A percentile compares a stretch with the other conserved stretches of the same genome.
Evolutionary conservation across 2,329 filamentous ascomycete genomes (phyloP).

Genomic region (Leptographium galeiforme): DNA sequence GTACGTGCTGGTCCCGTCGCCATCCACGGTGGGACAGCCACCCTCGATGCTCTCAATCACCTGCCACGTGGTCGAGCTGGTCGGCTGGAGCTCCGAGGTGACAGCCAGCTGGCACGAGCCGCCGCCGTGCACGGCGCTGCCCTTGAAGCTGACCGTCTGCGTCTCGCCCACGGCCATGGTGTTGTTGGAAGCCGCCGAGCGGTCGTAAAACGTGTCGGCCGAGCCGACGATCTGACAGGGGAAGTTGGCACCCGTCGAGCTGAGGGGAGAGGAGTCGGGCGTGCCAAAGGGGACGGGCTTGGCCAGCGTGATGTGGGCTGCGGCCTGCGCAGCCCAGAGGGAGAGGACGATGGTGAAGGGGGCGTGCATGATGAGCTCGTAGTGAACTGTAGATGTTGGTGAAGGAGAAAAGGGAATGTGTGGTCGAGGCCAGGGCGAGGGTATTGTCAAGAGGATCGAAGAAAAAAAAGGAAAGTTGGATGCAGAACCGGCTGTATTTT

Average conservation of each 20-base stretch:
- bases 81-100: slow-evolving; percentile 11
- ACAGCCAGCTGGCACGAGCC: slow-evolving; percentile 20
- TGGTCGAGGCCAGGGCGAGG: too few relatives aligned
- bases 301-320: slow-evolving; percentile 11
- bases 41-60: slow-evolving; percentile 20
- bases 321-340: slow-evolving; percentile 1
- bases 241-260: slow-evolving; percentile 10
- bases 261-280: slow-evolving; percentile 11
- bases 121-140: slow-evolving; percentile 17
- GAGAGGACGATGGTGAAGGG: background rate
- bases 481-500: background rate
- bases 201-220: slow-evolving; percentile 25
- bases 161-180: slow-evolving; percentile 11
- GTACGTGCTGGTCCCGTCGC: slow-evolving; percentile 13
- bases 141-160: slow-evolving; percentile 15
- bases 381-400: background rate
- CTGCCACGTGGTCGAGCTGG: slow-evolving; percentile 14
- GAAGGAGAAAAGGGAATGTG: background rate
- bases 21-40: slow-evolving; percentile 16
- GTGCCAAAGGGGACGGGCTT: slow-evolving; percentile 11
- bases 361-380: background rate
- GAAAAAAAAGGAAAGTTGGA: background rate
- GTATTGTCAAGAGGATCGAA: background rate
- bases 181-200: slow-evolving; percentile 7
- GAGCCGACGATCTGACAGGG: slow-evolving; percentile 22